A percentile compares a stretch with the other conserved stretches of the same genome.
Evolutionary conservation across 371 early-diverging fungal species (phyloP).

Genomic region (Neoconidiobolus thromboides): DNA sequence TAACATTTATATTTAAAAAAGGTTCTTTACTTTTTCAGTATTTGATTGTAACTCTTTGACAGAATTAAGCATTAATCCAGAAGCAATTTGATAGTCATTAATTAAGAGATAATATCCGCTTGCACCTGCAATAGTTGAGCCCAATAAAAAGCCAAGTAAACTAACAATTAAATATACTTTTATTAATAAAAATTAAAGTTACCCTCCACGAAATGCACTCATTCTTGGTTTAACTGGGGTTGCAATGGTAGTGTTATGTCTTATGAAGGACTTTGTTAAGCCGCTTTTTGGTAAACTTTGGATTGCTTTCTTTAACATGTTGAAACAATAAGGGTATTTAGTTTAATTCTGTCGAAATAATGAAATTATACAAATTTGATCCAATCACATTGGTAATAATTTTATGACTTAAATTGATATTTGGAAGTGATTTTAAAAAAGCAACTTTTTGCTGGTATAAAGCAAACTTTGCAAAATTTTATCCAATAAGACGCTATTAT

Average conservation of each 20-base stretch:
- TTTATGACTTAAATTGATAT: too few species aligned
- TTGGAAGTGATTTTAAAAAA: too few species aligned
- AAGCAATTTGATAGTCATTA: conserved; percentile 59
- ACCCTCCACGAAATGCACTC: conserved; percentile 6
- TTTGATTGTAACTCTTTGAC: conserved; percentile 56
- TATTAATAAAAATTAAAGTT: background rate
- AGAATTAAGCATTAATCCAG: conserved; percentile 40
- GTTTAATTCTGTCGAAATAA: too few species aligned
- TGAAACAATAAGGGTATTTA: too few species aligned
- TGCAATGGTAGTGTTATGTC: background rate
- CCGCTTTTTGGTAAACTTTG: too few species aligned
- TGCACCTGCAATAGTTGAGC: conserved; percentile 51
- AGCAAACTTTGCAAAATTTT: too few species aligned
- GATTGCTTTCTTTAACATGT: too few species aligned
- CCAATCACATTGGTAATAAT: too few species aligned
- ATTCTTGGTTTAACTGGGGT: conserved; percentile 2
- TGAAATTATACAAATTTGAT: too few species aligned
- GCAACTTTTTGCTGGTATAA: too few species aligned
- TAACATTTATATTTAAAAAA: background rate
- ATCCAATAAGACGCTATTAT: too few species aligned
- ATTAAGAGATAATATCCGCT: conserved; percentile 57
- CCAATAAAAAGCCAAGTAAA: conserved; percentile 58
- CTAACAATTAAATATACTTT: conserved; percentile 8
- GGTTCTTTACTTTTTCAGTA: conserved; percentile 35
- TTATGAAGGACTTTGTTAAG: too few species aligned